Evolutionary conservation across 2,329 filamentous ascomycete species (phyloP), one percentile per base, ranked within the genome.

Genomic region (Mycosphaerella sp.): DNA sequence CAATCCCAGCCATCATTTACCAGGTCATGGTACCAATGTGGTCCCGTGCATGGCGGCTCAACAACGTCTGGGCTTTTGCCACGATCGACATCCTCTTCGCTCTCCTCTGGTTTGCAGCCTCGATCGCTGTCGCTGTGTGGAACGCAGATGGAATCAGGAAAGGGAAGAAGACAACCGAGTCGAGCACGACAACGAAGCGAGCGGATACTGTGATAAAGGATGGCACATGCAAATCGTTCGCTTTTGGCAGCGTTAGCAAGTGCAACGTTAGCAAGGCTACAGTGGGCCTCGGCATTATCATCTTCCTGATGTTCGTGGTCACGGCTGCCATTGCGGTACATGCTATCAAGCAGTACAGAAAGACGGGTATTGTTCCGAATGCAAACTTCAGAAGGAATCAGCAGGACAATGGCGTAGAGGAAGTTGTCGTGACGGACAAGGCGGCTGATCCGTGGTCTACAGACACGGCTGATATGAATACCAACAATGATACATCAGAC

Each of bases 21-120:
- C 76, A 81, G 49, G 72, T 76, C 41, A 79, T 79, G 64, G 77
- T 80, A 4, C 80, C 80, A 4, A 78, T 80, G 70, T 83, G 79
- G 76, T 74, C 74, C 18, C 76, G 80, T 55, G 76, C 79, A 21
- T 72, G 73, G 57, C 73, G 75, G 45, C 80, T 83, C 61, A 76
- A 77, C 50, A 81, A 81, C 59, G 75, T 78, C 34, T 82, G 81
- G 61, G 79, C 78, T 46, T 81, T 81, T 62, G 75, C 77, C 7
- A 68, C 71, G 2, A 64, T 83, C 50, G 80, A 84, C 59, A 65
- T 72, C 12, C 60, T 81, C 18, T 80, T 75, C 60, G 65, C 73
- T 4, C 63, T 82, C 8, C 64, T 83, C 35, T 84, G 80, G 80
- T 79, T 82, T 61, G 72, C 73, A 4, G 79, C 79, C 4, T 80